Conservation (phyloP, 208 protist genomes). For the Leptomonas pyrrhocoris region DNA sequence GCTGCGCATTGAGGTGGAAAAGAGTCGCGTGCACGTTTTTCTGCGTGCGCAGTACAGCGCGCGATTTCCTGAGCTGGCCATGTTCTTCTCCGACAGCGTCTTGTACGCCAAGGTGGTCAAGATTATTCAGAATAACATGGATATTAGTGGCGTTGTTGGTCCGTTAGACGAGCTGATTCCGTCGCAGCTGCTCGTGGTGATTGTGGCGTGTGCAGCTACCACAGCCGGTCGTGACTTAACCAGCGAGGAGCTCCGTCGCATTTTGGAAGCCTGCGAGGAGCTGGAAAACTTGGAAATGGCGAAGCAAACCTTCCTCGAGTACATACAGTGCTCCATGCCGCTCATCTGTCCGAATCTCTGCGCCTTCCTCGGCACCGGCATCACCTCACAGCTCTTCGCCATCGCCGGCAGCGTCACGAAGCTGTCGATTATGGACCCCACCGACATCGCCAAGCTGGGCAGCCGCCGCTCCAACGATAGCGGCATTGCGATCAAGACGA, state of each 20-base stretch:
- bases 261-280: conserved; percentile 87
- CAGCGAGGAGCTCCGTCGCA: conserved; percentile 59
- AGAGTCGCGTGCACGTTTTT: conserved; percentile 86
- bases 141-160: conserved; percentile 66
- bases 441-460: conserved; percentile 70
- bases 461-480: conserved; percentile 63
- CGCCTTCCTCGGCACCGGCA: conserved; percentile 89
- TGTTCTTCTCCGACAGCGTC: conserved; percentile 89
- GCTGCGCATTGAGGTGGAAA: conserved; percentile 89
- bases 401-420: conserved; percentile 75
- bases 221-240: conserved; percentile 74
- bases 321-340: conserved; percentile 92
- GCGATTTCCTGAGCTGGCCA: conserved; percentile 89
- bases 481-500: conserved; percentile 78
- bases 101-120: conserved; percentile 86
- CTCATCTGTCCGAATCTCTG: conserved; percentile 92
- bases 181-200: conserved; percentile 83
- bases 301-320: conserved; percentile 92
- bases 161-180: conserved; percentile 83
- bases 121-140: conserved; percentile 83
- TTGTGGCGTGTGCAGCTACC: conserved; percentile 89
- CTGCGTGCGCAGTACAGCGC: conserved; percentile 86
- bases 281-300: conserved; percentile 91
- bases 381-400: conserved; percentile 92
- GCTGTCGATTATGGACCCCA: conserved; percentile 74